Base-by-base conservation (phyloP, 2,329 filamentous ascomycete species). In the Chaetomium strumarium region DNA sequence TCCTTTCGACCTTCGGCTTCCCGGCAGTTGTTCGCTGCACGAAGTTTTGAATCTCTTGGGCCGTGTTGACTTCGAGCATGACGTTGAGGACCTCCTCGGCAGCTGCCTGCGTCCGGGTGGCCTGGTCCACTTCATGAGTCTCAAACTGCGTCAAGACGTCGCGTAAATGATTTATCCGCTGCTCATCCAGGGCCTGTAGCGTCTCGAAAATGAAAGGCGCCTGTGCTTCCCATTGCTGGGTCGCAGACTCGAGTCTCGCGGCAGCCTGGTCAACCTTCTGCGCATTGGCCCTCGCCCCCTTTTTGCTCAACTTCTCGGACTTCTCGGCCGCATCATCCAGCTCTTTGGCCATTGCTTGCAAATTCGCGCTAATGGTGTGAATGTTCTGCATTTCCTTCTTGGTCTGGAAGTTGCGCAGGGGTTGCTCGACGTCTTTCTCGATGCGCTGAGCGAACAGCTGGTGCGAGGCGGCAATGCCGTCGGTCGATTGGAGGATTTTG, bases 181-280 rank as follows among this genome's bases (percentile, higher is more conserved):
- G 85, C 72, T 99, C 93, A 66, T 99, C 93, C 31, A 95, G 75
- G 6, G 88, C 86, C 68, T 99, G 93, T 24, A 99, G 80, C 55
- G 85, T 87, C 70, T 99, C 93, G 65, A 95, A 96, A 55, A 96
- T 86, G 69, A 89, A 97, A 1, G 93, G 93, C 13, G 93, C 90
- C 68, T 96, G 90, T 1, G 90, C 90, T 51, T 96, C 85, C 93
- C 93, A 99, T 66, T 95, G 87, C 59, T 85, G 80, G 41, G 78
- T 81, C n/a, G 90, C 86, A 55, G 83, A 83, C 58, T 95, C 88
- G 40, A 95, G 80, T 58, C 84, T 85, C 16, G 81, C 75, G 11
- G 81, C 78, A 12, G 90, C 90, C 57, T 78, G 79, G 40, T 90
- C 87, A 37, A 93, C 80, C 69, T 93, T 95, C 53, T 83, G 81